A percentile compares a stretch with the other conserved stretches of the same genome.
These are phyloP conservation scores for Malbranchea zuffiana DNA, from an alignment of 2,329 filamentous ascomycete genomes.

Conservation along the genomic window DNA sequence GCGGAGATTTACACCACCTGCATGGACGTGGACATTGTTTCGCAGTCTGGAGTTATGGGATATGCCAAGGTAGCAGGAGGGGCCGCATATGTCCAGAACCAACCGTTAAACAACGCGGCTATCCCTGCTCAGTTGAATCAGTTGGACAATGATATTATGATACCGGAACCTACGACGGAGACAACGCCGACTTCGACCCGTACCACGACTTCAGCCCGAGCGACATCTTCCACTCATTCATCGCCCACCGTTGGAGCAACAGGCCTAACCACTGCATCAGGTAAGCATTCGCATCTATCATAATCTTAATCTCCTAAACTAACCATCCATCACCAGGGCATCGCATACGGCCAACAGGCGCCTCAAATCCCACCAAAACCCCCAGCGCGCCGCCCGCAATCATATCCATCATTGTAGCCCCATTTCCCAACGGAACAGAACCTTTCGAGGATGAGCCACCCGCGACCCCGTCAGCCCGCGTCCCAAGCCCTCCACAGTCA, in stretches of 20 bases:
- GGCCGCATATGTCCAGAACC: constrained; percentile 22
- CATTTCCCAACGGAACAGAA: constrained; percentile 1
- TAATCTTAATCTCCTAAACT: no score
- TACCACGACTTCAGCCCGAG: background rate
- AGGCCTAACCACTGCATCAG: no score
- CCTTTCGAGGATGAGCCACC: constrained; percentile 1
- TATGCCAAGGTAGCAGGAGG: constrained; percentile 12
- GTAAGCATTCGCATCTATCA: no score
- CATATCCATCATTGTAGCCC: background rate
- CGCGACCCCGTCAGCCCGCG: background rate
- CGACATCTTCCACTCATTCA: background rate
- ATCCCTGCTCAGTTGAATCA: constrained; percentile 30
- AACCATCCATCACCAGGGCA: no score
- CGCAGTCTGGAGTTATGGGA: constrained; percentile 1
- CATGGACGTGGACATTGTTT: constrained; percentile 36
- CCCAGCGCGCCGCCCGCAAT: background rate
- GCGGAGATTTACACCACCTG: constrained; percentile 40
- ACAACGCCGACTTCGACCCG: background rate
- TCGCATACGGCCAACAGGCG: no score
- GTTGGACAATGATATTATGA: constrained; percentile 16
- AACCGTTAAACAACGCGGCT: constrained; percentile 30
- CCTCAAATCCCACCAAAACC: background rate
- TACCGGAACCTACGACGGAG: constrained; percentile 5
- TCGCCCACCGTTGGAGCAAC: no score
- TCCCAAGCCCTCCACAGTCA: background rate